phyloP scores from a whole-genome alignment of 2,329 filamentous ascomycete species.

The Aspergillus sp. region DNA sequence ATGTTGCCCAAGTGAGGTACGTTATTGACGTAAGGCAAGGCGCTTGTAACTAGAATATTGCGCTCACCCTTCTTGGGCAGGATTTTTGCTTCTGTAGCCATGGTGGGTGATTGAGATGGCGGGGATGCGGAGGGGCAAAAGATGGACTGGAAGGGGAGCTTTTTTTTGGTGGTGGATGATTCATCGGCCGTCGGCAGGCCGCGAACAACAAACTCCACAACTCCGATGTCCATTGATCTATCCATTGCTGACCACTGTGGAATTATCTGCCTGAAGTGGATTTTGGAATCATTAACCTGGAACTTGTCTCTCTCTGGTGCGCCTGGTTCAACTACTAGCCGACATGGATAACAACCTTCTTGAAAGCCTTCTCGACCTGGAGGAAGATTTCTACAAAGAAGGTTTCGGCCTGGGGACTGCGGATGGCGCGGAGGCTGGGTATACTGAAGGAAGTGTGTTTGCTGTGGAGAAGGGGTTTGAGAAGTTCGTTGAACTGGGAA shows the following conservation, averaged over 20 bases:
- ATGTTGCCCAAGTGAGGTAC: constrained; percentile 86
- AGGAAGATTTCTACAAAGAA: constrained; percentile 74
- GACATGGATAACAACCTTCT: constrained; percentile 52
- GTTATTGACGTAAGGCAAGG: constrained; percentile 81
- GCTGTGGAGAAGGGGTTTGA: constrained; percentile 92
- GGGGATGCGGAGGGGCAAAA: constrained; percentile 18
- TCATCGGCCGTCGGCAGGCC: constrained; percentile 13
- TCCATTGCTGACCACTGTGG: not conserved
- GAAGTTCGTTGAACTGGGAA: constrained; percentile 80
- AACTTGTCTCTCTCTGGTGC: not conserved
- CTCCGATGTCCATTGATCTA: constrained; percentile 67
- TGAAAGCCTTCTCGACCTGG: constrained; percentile 58
- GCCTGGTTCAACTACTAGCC: not conserved
- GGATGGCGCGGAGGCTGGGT: constrained; percentile 76
- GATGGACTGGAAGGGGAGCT: constrained; percentile 6
- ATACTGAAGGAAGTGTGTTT: constrained; percentile 84
- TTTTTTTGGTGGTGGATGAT: constrained; percentile 20
- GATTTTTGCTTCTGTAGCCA: constrained; percentile 42
- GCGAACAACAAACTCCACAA: constrained; percentile 10
- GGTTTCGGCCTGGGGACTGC: constrained; percentile 73
- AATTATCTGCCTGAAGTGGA: not conserved
- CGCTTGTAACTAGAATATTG: constrained; percentile 88
- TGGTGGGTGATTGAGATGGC: constrained; percentile 21
- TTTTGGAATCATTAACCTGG: constrained; percentile 18
- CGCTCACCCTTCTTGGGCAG: constrained; percentile 71